Base-by-base conservation (phyloP, 257 asterid species). In the Schizonepeta tenuifolia region DNA sequence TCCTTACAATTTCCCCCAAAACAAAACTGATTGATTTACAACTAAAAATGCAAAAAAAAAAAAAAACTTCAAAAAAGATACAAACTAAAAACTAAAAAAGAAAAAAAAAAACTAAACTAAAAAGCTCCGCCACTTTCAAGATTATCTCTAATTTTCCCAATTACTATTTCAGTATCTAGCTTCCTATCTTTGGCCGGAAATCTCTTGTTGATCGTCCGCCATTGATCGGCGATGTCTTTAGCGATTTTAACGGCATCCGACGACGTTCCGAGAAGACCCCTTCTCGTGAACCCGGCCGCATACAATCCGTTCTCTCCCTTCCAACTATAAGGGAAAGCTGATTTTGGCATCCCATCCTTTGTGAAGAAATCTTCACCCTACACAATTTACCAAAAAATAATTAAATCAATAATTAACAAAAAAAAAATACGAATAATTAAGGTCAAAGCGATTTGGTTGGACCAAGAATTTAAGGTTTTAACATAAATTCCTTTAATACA, bases 251-350 rank as follows among this genome's bases (percentile, higher is more conserved):
- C 62, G 24, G 98, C 97, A 26, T 93, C 98, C 0, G 84, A 81
- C 41, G 94, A 79, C 0, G 96, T 83, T 14, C 98, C 98, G 0
- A 88, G 92, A 1, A 93, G 86, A 0, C 98, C 98, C 77, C 93
- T 83, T 80, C 87, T 81, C 11, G 98, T 89, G 85, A 94, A 91
- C 68, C 98, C 98, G 1, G 86, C 98, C 43, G 86, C 86, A 72
- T 91, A 89, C 76, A 94, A 79, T 56, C 98, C 98, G 0, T 86
- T 85, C 55, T 78, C 90, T 0, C 97, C 98, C 75, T 86, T 94
- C 98, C 98, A 94, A 26, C 96, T 89, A 75, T 86, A 68, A 7
- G 98, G 98, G 83, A 94, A 94, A 26, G 89, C 86, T 15, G 80
- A 56, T 54, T 64, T 89, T 0, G 97, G 97, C 92, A 94, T 88